Conservation (phyloP, 179 eudicot genomes). For the Beta corolliflora region DNA sequence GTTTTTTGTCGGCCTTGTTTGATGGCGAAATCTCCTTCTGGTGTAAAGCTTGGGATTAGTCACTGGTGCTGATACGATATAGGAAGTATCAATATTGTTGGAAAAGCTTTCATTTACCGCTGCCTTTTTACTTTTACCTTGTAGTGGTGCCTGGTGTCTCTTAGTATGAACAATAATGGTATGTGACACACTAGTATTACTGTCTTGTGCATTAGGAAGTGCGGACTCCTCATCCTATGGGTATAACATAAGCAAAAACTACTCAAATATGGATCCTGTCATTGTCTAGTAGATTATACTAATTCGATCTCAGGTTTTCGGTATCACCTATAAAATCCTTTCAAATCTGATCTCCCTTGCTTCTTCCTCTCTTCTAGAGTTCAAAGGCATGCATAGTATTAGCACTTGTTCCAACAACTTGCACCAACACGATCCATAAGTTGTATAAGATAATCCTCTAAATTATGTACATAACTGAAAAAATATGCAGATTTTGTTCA, state of each 20-base stretch:
- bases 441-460: too few species aligned
- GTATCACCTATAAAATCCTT: too few species aligned
- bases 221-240: background rate
- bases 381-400: too few species aligned
- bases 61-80: slow-evolving; percentile 20
- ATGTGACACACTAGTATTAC: background rate
- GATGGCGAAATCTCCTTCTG: slow-evolving; percentile 8
- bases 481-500: too few species aligned
- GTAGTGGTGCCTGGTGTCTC: background rate
- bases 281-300: too few species aligned
- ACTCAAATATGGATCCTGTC: too few species aligned
- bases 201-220: background rate
- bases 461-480: too few species aligned
- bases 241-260: background rate
- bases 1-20: slow-evolving; percentile 20
- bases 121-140: background rate
- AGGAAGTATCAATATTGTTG: slow-evolving; percentile 12
- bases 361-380: too few species aligned
- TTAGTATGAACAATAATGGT: background rate
- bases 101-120: background rate
- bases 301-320: too few species aligned
- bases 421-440: too few species aligned
- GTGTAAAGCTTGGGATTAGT: slow-evolving; percentile 23
- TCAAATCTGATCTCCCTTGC: too few species aligned
- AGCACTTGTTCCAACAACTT: too few species aligned